Percentiles rank a stretch among this genome's conserved stretches.
These are phyloP conservation scores for Litsea cubeba DNA, from an alignment of 164 flowering plant genomes.

Conservation along the genomic window DNA sequence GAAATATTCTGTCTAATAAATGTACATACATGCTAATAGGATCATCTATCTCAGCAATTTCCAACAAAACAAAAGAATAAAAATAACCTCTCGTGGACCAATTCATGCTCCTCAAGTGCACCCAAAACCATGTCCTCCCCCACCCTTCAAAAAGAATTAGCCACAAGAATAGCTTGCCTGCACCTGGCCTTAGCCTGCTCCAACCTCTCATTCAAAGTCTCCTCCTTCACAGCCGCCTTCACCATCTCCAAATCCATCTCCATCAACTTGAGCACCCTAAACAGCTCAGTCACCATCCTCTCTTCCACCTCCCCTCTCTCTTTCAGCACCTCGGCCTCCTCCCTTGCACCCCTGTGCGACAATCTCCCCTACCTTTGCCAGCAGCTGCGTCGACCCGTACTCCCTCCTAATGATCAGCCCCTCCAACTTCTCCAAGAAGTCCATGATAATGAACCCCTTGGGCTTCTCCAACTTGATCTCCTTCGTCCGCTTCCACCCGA, in stretches of 20 bases:
- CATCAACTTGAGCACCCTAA: slow-evolving; percentile 69
- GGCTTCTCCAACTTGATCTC: slow-evolving; percentile 61
- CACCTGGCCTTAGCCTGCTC: slow-evolving; percentile 79
- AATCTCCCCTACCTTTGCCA: slow-evolving; percentile 70
- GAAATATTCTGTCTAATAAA: too few relatives aligned
- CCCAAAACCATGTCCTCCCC: not conserved
- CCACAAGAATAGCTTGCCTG: slow-evolving; percentile 92
- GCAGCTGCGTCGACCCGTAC: slow-evolving; percentile 57
- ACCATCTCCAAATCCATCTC: slow-evolving; percentile 94
- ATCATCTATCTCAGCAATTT: too few relatives aligned
- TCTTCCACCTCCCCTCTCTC: slow-evolving; percentile 88
- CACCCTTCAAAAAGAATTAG: slow-evolving; percentile 53
- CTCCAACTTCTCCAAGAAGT: slow-evolving; percentile 70
- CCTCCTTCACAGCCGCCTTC: slow-evolving; percentile 76
- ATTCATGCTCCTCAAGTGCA: not conserved
- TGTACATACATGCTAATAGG: too few relatives aligned
- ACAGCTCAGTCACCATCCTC: slow-evolving; percentile 71
- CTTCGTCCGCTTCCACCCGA: slow-evolving; percentile 91
- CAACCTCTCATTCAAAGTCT: slow-evolving; percentile 66
- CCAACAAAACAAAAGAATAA: too few relatives aligned
- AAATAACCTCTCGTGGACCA: too few relatives aligned
- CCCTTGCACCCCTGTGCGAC: slow-evolving; percentile 80
- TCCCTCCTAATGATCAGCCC: slow-evolving; percentile 51
- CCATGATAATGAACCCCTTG: slow-evolving; percentile 62
- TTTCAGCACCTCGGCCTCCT: slow-evolving; percentile 74